Percentiles rank a stretch among this genome's conserved stretches.
Evolutionary conservation across 805 yeast species (phyloP).

Genomic region (Cyberlindnera misumaiensis): DNA sequence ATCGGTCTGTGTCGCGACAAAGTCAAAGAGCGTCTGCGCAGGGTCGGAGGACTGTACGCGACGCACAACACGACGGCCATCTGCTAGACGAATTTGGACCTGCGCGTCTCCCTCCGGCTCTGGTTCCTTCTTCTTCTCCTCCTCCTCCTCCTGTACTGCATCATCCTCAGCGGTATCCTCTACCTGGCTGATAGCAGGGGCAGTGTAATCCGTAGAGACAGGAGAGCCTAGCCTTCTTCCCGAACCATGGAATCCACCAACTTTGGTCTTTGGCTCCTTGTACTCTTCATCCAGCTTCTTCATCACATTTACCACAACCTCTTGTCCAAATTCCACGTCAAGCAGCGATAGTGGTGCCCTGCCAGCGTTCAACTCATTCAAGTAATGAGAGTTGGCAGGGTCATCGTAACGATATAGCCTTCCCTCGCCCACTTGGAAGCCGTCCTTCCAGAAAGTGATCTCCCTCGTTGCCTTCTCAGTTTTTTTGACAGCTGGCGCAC

Average conservation of each 20-base stretch:
- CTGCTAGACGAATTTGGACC: constrained; percentile 79
- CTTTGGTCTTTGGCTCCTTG: constrained; percentile 53
- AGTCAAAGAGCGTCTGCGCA: constrained; percentile 60
- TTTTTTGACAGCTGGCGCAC: constrained; percentile 24
- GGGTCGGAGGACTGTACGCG: constrained; percentile 61
- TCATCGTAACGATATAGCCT: constrained; percentile 82
- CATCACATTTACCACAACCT: constrained; percentile 84
- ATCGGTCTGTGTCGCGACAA: constrained; percentile 45
- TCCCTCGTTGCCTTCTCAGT: constrained; percentile 61
- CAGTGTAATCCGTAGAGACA: constrained; percentile 59
- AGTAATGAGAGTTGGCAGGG: constrained; percentile 73
- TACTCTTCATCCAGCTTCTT: constrained; percentile 78
- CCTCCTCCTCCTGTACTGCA: not conserved
- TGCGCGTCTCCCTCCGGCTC: constrained; percentile 53
- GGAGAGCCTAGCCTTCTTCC: constrained; percentile 91
- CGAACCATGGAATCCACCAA: constrained; percentile 66
- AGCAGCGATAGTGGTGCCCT: constrained; percentile 83
- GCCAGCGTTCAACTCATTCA: constrained; percentile 79
- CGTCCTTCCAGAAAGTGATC: constrained; percentile 93
- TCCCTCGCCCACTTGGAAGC: constrained; percentile 94
- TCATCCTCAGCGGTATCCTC: constrained; percentile 6
- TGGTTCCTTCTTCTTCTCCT: constrained; percentile 17
- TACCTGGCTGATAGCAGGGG: constrained; percentile 7
- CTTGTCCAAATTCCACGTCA: constrained; percentile 83
- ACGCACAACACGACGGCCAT: constrained; percentile 63